phyloP scores from a whole-genome alignment of 1,139 yeast species.

The Kluyveromyces marxianus region DNA sequence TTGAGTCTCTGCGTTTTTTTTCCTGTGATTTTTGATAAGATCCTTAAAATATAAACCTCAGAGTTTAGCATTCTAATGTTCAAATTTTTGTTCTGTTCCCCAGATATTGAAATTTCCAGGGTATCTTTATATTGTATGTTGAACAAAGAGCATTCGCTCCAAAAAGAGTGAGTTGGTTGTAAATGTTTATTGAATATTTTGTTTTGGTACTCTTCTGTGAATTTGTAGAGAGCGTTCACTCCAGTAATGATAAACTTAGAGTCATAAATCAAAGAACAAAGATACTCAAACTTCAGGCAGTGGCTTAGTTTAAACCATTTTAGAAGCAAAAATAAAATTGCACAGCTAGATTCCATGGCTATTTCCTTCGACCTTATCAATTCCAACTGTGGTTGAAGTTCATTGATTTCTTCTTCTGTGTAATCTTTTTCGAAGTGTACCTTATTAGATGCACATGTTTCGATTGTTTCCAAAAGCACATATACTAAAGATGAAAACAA shows the following conservation, averaged over 20 bases:
- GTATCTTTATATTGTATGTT: constrained; percentile 13
- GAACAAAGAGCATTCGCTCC: constrained; percentile 30
- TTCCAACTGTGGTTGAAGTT: constrained; percentile 39
- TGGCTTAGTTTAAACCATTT: constrained; percentile 80
- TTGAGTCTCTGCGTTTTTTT: constrained; percentile 30
- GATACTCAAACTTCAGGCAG: constrained; percentile 67
- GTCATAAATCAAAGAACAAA: constrained; percentile 69
- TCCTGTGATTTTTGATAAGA: constrained; percentile 24
- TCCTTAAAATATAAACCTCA: constrained; percentile 21
- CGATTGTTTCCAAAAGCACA: constrained; percentile 56
- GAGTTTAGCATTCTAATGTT: constrained; percentile 32
- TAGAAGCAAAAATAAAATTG: constrained; percentile 45
- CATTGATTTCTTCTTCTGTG: constrained; percentile 9
- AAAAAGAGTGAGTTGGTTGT: constrained; percentile 41
- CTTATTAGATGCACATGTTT: constrained; percentile 36
- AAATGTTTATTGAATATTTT: constrained; percentile 35
- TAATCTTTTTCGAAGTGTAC: constrained; percentile 13
- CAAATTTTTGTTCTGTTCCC: constrained; percentile 3
- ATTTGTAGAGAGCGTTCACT: constrained; percentile 33
- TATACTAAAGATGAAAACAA: constrained; percentile 55
- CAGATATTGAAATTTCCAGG: not conserved
- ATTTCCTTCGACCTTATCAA: constrained; percentile 55
- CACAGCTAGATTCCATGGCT: constrained; percentile 54
- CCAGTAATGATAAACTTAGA: constrained; percentile 48
- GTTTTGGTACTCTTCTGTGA: constrained; percentile 32